Conservation (phyloP, 2,329 filamentous ascomycete species). For the Setomelanomma holmii region DNA sequence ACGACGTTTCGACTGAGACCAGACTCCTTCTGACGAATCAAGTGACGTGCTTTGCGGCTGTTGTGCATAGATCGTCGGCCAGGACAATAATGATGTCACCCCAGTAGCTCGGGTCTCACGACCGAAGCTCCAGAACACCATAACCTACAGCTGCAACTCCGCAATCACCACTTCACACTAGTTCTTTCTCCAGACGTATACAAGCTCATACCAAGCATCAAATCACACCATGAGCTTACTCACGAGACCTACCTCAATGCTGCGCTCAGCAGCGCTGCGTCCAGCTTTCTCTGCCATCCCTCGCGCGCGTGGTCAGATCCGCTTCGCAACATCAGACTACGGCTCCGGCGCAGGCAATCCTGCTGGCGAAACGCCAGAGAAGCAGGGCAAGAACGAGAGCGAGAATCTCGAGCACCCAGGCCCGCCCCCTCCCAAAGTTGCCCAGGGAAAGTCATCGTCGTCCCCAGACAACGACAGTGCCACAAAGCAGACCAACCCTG, state of each 20-base stretch:
- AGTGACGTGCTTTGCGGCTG: slow-evolving; percentile 8
- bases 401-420: slow-evolving; percentile 55
- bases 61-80: slow-evolving; percentile 1
- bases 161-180: not conserved
- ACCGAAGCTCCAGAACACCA: slow-evolving; percentile 3
- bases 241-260: slow-evolving; percentile 31
- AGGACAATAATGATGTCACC: slow-evolving; percentile 9
- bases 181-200: not conserved
- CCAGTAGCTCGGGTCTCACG: not conserved
- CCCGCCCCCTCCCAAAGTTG: slow-evolving; percentile 52
- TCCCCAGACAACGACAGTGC: slow-evolving; percentile 35
- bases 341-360: slow-evolving; percentile 53
- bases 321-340: slow-evolving; percentile 51
- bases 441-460: slow-evolving; percentile 41
- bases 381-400: slow-evolving; percentile 50
- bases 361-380: slow-evolving; percentile 52
- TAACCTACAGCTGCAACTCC: not conserved
- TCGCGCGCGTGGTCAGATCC: slow-evolving; percentile 38
- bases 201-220: not conserved
- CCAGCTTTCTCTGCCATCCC: slow-evolving; percentile 31
- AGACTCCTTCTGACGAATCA: too few relatives aligned
- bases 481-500: not conserved
- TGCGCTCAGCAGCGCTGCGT: slow-evolving; percentile 35
- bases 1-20: too few relatives aligned
- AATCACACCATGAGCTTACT: slow-evolving; percentile 40